These are phyloP conservation scores for Naganishia kalamii DNA, from an alignment of 768 basidiomycete genomes.

Conservation along the genomic window DNA sequence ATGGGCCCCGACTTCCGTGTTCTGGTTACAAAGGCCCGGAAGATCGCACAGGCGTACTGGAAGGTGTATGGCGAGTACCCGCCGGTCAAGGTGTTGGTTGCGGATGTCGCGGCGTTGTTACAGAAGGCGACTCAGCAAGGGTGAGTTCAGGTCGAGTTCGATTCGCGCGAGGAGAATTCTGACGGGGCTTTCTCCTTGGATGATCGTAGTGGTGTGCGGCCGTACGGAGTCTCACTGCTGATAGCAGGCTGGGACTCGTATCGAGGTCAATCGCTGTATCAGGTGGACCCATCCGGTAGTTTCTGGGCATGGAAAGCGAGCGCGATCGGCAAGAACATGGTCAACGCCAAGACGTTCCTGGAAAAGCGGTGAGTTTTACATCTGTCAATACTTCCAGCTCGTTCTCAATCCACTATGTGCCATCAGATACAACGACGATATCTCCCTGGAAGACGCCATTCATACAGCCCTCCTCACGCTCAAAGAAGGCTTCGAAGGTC, in stretches of 20 bases:
- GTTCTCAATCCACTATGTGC: too few relatives aligned
- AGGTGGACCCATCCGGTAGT: constrained; percentile 96
- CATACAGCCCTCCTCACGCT: constrained; percentile 95
- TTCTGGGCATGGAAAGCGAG: constrained; percentile 99
- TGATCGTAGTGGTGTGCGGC: constrained; percentile 79
- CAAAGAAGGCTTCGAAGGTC: constrained; percentile 99
- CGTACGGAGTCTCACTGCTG: constrained; percentile 94
- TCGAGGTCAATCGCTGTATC: constrained; percentile 94
- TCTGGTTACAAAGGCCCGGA: constrained; percentile 85
- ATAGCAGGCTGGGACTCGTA: constrained; percentile 94
- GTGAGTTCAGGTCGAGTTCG: constrained; percentile 52
- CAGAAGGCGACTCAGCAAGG: constrained; percentile 98
- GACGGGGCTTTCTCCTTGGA: not conserved
- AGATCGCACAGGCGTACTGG: constrained; percentile 99
- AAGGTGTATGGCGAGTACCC: constrained; percentile 99
- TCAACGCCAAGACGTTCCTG: constrained; percentile 97
- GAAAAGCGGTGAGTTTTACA: constrained; percentile 71
- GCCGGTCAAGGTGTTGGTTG: constrained; percentile 87
- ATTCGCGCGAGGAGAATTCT: not conserved
- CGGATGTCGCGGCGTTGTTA: constrained; percentile 97
- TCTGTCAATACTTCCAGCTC: not conserved
- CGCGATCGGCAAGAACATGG: constrained; percentile 99
- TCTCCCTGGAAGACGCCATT: constrained; percentile 96
- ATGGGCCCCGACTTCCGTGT: constrained; percentile 99
- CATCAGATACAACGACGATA: constrained; percentile 92